Conservation (phyloP, 2,329 filamentous ascomycete species). For the Samsoniella hepiali region DNA sequence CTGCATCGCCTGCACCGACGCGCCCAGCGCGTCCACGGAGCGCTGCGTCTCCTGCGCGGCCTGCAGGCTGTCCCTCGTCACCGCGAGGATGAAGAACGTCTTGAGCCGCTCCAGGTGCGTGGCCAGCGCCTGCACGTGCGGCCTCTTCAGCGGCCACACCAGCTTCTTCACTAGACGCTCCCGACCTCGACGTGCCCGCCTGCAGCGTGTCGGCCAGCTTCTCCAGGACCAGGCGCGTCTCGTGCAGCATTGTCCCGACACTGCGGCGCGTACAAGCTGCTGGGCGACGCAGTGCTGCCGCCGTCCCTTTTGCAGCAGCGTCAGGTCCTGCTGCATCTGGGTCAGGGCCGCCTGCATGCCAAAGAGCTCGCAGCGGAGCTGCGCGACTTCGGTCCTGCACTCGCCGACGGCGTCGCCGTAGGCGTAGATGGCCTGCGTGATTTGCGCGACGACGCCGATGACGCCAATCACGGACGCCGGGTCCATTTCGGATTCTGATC, state of each 20-base stretch:
- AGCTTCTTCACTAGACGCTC: too few species aligned
- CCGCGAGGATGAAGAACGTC: constrained; percentile 13
- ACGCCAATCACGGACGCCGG: constrained; percentile 11
- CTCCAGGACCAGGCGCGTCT: constrained; percentile 5
- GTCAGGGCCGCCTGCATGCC: constrained; percentile 11
- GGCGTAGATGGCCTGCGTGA: constrained; percentile 4
- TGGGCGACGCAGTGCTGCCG: background rate
- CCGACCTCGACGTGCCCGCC: background rate
- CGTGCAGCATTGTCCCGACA: constrained; percentile 11
- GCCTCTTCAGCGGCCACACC: constrained; percentile 12
- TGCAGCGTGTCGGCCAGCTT: background rate
- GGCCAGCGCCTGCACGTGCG: constrained; percentile 4
- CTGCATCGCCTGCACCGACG: background rate
- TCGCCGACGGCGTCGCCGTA: constrained; percentile 12
- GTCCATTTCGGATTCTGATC: background rate
- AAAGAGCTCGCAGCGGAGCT: constrained; percentile 15
- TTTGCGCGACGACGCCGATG: constrained; percentile 12
- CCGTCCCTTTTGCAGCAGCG: background rate
- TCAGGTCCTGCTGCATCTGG: constrained; percentile 11
- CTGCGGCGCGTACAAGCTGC: background rate
- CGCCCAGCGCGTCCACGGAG: background rate
- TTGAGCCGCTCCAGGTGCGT: constrained; percentile 11
- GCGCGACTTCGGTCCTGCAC: constrained; percentile 14
- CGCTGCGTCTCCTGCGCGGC: background rate
- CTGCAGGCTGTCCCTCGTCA: constrained; percentile 11